Evolutionary conservation across 495 filamentous ascomycete species (phyloP), one percentile per base, ranked within the genome.

Genomic region (Cenococcum geophilum): DNA sequence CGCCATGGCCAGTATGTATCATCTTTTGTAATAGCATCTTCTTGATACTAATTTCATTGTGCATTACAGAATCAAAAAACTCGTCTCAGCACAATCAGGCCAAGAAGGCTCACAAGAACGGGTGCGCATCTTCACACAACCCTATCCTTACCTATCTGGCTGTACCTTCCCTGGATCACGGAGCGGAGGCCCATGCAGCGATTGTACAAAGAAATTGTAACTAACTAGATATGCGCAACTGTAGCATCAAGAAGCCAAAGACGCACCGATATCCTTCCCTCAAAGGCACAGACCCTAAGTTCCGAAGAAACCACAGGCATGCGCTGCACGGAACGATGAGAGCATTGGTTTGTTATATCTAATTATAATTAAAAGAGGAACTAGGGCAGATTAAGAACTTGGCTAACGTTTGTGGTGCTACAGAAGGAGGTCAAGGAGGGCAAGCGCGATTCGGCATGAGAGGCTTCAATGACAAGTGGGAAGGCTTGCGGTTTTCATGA

Each of bases 221-320:
- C 32, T 37, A 18, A 51, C 21, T 5, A 20, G 36, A 50, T 53
- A 20, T 53, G 54, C 35, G 49, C 61, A 21, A 54, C 53, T 73
- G 73, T 76, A 96, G 93, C 81, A 97, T 98, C 86, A 97, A 97
- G 89, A 97, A 96, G 86, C 95, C 95, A 50, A 97, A 95, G 84
- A 97, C 93, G 76, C 83, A 92, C 79, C 83, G 93, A 83, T 98
- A 98, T 81, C 93, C 95, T 66, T 97, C 92, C 73, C 85, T 97
- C 69, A 96, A 96, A 72, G 93, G 93, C 75, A 96, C 92, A 73
- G 93, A 98, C 82, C 90, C 93, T 75, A 98, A 98, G 86, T 98
- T 97, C 85, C 87, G 93, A 77, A 85, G 93, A 79, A 98, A 98
- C 83, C 95, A 98, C 82, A 89, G 91, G 74, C 92, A 97, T 85